phyloP scores from a whole-genome alignment of 129 eudicot species.

The Flaveria brownii region DNA sequence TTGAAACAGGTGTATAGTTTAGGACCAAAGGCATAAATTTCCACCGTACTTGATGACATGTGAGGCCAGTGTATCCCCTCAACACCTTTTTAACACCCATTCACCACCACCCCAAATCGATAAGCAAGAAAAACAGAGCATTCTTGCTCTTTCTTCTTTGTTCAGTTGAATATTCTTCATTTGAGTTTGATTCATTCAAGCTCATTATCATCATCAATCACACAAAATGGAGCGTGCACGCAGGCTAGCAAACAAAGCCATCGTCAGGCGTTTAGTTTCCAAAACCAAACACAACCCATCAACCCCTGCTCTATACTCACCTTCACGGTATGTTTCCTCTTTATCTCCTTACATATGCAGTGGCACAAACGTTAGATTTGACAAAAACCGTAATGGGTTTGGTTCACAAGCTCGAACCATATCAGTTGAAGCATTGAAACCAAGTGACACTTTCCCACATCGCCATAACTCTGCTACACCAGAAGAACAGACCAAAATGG shows the following conservation, averaged over 20 bases:
- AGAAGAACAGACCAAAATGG: constrained; percentile 78
- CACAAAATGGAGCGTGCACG: constrained; percentile 82
- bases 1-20: neutral
- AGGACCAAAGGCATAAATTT: constrained; percentile 25
- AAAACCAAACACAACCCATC: constrained; percentile 53
- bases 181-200: constrained; percentile 3
- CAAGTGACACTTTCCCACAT: constrained; percentile 90
- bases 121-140: constrained; percentile 15
- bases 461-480: constrained; percentile 93
- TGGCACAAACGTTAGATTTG: constrained; percentile 31
- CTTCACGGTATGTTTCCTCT: constrained; percentile 74
- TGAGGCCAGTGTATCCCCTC: constrained; percentile 29
- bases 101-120: constrained; percentile 28
- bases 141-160: constrained; percentile 7
- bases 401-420: constrained; percentile 59
- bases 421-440: constrained; percentile 73
- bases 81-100: constrained; percentile 43
- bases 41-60: constrained; percentile 16
- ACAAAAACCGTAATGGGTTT: constrained; percentile 17
- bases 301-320: constrained; percentile 42
- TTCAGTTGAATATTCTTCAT: neutral
- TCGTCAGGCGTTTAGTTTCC: constrained; percentile 66
- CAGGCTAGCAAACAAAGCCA: constrained; percentile 64
- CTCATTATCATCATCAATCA: constrained; percentile 3
- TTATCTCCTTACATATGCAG: constrained; percentile 45